Percentiles rank a stretch among this genome's conserved stretches.
phyloP scores from a whole-genome alignment of 2,329 filamentous ascomycete genomes.

The Monosporascus cannonballus region DNA sequence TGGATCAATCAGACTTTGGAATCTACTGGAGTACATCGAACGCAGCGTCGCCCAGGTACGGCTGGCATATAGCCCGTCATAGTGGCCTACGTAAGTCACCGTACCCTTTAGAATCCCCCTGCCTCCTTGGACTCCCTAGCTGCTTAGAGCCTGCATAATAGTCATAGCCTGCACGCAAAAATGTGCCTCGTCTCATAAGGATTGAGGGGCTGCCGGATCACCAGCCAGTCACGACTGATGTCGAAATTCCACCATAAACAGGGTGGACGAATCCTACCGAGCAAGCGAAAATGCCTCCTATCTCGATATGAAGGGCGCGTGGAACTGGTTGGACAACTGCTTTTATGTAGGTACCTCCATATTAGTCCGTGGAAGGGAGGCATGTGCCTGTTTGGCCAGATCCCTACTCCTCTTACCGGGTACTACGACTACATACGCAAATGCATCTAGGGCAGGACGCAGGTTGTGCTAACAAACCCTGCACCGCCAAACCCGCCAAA shows the following conservation, averaged over 20 bases:
- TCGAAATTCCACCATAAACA: neutral
- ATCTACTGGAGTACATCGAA: too few species aligned
- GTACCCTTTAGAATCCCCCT: too few species aligned
- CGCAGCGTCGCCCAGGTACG: too few species aligned
- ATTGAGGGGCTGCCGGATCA: neutral
- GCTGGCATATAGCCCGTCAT: neutral
- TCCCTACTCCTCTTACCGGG: neutral
- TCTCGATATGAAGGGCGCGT: neutral
- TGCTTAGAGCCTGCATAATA: neutral
- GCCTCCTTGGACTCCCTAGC: neutral
- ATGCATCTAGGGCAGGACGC: neutral
- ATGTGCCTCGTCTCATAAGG: neutral
- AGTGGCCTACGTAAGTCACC: too few species aligned
- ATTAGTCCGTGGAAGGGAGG: neutral
- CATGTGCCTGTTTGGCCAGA: neutral
- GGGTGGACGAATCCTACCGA: neutral
- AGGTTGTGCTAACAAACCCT: neutral
- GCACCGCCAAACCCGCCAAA: too few species aligned
- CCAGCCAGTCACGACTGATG: neutral
- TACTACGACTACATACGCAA: neutral
- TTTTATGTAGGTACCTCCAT: neutral
- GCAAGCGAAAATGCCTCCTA: neutral
- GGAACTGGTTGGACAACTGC: neutral
- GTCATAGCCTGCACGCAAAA: neutral
- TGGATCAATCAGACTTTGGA: neutral